These are phyloP conservation scores for Plasmodium gonderi DNA, from an alignment of 169 alveolate genomes.

Conservation along the genomic window DNA sequence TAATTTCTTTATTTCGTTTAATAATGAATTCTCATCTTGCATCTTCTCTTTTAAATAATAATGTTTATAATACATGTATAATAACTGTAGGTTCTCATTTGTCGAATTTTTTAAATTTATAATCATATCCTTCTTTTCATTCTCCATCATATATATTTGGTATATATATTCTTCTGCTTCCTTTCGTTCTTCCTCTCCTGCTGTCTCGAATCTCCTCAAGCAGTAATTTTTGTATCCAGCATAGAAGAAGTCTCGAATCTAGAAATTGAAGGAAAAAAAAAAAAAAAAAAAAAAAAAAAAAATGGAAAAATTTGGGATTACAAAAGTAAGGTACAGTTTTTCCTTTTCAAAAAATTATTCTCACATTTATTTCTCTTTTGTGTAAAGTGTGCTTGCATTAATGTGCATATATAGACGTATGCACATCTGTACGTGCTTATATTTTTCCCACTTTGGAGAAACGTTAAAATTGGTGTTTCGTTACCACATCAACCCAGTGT, in stretches of 20 bases:
- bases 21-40: neutral
- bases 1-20: constrained; percentile 7
- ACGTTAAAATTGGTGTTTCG: no score
- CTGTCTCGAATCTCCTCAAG: constrained; percentile 17
- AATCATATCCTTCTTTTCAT: constrained; percentile 20
- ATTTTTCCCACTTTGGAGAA: no score
- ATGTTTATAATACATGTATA: constrained; percentile 47
- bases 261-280: neutral
- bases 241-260: constrained; percentile 66
- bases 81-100: constrained; percentile 33
- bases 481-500: no score
- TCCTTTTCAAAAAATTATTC: no score
- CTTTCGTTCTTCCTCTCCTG: constrained; percentile 13
- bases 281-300: neutral
- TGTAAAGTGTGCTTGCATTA: no score
- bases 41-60: constrained; percentile 56
- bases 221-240: constrained; percentile 63
- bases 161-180: constrained; percentile 63
- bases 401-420: neutral
- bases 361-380: no score
- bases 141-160: constrained; percentile 56
- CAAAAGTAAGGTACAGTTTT: neutral
- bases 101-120: constrained; percentile 29
- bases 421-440: neutral
- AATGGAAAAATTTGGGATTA: neutral